A percentile compares a stretch with the other conserved stretches of the same genome.
Evolutionary conservation across 2,329 filamentous ascomycete species (phyloP).

Genomic region (Fusarium falciforme): DNA sequence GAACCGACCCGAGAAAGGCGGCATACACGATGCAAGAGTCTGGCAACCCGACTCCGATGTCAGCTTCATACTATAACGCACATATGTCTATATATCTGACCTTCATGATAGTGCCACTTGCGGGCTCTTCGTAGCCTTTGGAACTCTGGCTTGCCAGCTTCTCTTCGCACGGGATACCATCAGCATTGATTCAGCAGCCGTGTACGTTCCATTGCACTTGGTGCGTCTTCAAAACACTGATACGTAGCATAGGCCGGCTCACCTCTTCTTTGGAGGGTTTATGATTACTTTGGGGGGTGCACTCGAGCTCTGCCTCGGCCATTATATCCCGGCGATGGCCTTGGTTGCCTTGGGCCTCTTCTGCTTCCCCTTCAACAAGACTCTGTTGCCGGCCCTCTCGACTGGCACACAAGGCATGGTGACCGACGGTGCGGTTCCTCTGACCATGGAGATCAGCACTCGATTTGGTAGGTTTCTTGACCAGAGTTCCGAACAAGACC

Average conservation of each 20-base stretch:
- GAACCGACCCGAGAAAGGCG: neutral
- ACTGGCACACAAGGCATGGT: neutral
- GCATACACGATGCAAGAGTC: neutral
- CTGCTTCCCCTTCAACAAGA: constrained; percentile 1
- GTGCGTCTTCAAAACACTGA: neutral
- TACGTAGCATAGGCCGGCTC: neutral
- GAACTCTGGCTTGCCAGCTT: neutral
- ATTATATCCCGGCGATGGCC: neutral
- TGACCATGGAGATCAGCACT: neutral
- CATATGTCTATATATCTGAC: neutral
- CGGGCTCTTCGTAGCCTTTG: neutral
- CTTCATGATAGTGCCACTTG: neutral
- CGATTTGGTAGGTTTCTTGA: neutral
- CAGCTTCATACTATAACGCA: neutral
- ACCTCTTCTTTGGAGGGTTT: neutral
- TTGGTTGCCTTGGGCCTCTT: neutral
- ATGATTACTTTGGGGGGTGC: neutral
- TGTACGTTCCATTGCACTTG: neutral
- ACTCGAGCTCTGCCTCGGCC: constrained; percentile 2
- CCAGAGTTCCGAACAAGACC: neutral
- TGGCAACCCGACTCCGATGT: neutral
- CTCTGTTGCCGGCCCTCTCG: neutral
- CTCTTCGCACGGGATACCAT: neutral
- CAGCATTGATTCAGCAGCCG: neutral
- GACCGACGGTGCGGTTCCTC: neutral